A percentile compares a stretch with the other conserved stretches of the same genome.
Conservation (phyloP, 495 filamentous ascomycete species). For the Aspergillus asperescens region DNA sequence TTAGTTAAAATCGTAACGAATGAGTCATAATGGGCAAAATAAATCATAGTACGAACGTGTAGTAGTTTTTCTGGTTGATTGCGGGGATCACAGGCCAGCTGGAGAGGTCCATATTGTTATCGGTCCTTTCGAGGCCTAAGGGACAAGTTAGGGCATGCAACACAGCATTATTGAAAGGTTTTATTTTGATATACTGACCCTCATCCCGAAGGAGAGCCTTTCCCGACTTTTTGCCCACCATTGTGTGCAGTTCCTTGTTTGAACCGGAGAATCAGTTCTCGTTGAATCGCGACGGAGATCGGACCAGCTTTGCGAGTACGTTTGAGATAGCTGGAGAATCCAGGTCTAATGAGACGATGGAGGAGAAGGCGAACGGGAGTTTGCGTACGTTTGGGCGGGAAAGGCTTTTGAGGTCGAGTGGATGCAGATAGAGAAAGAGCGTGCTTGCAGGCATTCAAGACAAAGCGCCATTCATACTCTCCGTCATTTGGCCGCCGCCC, state of each 20-base stretch:
- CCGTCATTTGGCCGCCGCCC: slow-evolving; percentile 2
- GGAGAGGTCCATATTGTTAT: slow-evolving; percentile 93
- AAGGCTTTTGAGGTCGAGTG: not conserved
- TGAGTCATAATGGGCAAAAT: not conserved
- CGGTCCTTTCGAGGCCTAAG: slow-evolving; percentile 84
- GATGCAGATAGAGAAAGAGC: slow-evolving; percentile 5
- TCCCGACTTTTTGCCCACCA: slow-evolving; percentile 62
- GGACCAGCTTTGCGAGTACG: too few relatives aligned
- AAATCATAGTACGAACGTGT: slow-evolving; percentile 64
- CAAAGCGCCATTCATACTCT: slow-evolving; percentile 14
- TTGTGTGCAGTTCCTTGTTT: slow-evolving; percentile 26
- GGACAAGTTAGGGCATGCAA: not conserved
- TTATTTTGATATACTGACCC: slow-evolving; percentile 34
- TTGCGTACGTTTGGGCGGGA: not conserved
- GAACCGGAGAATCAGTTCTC: not conserved
- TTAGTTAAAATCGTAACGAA: not conserved
- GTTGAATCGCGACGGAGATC: slow-evolving; percentile 2
- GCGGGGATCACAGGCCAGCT: slow-evolving; percentile 87
- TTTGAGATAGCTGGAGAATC: too few relatives aligned
- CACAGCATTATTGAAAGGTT: not conserved
- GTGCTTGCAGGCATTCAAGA: slow-evolving; percentile 3
- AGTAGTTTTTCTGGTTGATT: slow-evolving; percentile 99
- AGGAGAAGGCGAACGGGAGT: not conserved
- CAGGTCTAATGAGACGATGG: not conserved
- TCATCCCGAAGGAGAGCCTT: slow-evolving; percentile 61